Evolutionary conservation across 805 yeast species (phyloP), one percentile per base, ranked within the genome.

Genomic region (Blastobotrys americana): DNA sequence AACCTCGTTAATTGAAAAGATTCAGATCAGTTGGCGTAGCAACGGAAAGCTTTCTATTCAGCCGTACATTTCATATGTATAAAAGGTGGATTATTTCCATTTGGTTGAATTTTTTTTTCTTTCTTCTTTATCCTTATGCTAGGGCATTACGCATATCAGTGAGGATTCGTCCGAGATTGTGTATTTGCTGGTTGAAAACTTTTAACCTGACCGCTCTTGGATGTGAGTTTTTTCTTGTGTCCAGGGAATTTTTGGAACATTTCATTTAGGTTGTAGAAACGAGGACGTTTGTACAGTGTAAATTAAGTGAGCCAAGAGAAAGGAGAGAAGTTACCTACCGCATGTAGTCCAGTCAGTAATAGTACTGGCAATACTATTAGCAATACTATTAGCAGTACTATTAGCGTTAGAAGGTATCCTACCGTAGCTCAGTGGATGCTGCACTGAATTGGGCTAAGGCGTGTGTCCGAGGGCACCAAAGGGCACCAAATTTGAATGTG

Each of bases 161-260:
- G 98, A 90, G 97, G 98, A 93, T 88, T 89, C 96, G 96, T 93
- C 98, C 97, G 98, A 90, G 98, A 88, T 89, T 95, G 95, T 90
- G 97, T 93, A 86, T 90, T 90, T 90, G 98, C 98, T 90, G 95
- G 97, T 90, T 93, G 97, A 93, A 90, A 93, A 86, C 89, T 86
- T 79, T 80, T 16, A 82, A 84, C 93, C 89, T 78, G 90, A 89
- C 95, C 74, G 75, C 77, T 76, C 67, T 71, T 66, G 51, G 40
- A 45, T 46, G 57, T 43, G 42, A 37, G 39, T 43, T 37, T n/a
- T n/a, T 33, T 39, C 38, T 41, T 34, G 39, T 43, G 36, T 21
- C 33, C 47, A 55, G 63, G 67, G 67, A 63, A 63, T 63, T 63
- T 63, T 63, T 63, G 67, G 63, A 61, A 37, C 41, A 23, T 41